A percentile compares a stretch with the other conserved stretches of the same genome.
Conservation (phyloP, 1,139 yeast genomes). For the Saccharomyces hybrid region DNA sequence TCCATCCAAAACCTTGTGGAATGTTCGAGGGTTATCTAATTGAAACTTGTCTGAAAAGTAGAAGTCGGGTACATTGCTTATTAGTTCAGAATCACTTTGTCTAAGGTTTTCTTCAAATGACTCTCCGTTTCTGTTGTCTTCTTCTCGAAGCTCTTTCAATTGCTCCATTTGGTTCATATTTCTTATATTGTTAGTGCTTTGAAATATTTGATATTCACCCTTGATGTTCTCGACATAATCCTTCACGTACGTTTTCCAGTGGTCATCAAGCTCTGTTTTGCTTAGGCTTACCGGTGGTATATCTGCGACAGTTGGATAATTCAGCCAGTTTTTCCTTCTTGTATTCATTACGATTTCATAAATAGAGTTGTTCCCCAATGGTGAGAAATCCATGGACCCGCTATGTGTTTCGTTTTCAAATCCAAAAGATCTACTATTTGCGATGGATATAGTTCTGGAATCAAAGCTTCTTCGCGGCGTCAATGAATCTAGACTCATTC, state of each 20-base stretch:
- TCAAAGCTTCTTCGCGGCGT: conserved; percentile 32
- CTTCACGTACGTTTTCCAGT: conserved; percentile 43
- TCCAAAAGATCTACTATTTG: conserved; percentile 13
- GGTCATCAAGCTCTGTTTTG: conserved; percentile 46
- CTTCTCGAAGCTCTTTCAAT: conserved; percentile 16
- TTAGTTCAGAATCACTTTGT: conserved; percentile 7
- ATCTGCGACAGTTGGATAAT: conserved; percentile 69
- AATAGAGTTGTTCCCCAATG: conserved; percentile 73
- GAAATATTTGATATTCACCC: conserved; percentile 49
- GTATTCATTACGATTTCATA: conserved; percentile 52
- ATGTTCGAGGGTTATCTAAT: conserved; percentile 81
- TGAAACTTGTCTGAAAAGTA: conserved; percentile 64
- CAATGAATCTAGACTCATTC: conserved; percentile 22
- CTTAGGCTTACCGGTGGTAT: conserved; percentile 77
- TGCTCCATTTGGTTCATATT: conserved; percentile 37
- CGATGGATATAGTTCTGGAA: conserved; percentile 16
- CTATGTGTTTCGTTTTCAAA: conserved; percentile 20
- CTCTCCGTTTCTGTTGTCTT: conserved; percentile 9
- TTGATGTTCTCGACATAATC: conserved; percentile 41
- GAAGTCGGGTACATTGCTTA: conserved; percentile 49
- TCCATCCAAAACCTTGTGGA: conserved; percentile 52
- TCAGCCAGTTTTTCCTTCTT: conserved; percentile 35
- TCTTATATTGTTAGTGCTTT: conserved; percentile 29
- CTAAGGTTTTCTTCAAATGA: conserved; percentile 13
- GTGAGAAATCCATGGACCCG: conserved; percentile 39